These are phyloP conservation scores for Vigna unguiculata DNA, from an alignment of 306 rosid species.

Conservation along the genomic window DNA sequence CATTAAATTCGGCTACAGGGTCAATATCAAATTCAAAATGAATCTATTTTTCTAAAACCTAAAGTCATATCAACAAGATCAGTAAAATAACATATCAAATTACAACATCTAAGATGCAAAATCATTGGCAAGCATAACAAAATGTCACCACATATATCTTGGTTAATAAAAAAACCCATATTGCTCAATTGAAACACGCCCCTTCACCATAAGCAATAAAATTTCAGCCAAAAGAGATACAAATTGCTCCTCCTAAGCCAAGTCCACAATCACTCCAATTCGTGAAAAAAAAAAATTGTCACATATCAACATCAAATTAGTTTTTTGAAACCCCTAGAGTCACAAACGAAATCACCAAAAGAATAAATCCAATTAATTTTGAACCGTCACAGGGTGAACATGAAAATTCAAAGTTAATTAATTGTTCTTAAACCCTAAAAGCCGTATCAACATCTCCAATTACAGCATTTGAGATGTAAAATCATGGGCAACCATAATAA, in stretches of 20 bases:
- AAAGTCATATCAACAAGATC: neutral
- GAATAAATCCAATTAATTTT: conserved; percentile 5
- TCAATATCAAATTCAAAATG: neutral
- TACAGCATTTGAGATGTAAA: conserved; percentile 20
- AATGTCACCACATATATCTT: neutral
- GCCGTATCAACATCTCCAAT: neutral
- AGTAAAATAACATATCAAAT: conserved; percentile 1
- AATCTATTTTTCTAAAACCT: neutral
- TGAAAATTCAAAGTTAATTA: neutral
- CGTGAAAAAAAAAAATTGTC: neutral
- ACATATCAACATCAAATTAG: neutral
- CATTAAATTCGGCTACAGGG: neutral
- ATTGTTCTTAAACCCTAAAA: neutral
- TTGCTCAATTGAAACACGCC: neutral
- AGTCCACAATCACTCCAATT: conserved; percentile 22
- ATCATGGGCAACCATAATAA: neutral
- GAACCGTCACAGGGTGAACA: conserved; percentile 20
- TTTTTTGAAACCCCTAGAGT: neutral
- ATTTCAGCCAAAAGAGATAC: neutral
- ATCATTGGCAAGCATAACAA: neutral
- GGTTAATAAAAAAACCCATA: neutral
- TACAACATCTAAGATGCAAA: conserved; percentile 21
- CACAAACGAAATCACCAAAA: conserved; percentile 3
- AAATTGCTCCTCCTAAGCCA: neutral
- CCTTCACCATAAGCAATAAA: neutral